Evolutionary conservation across 257 asterid genomes (phyloP).

Genomic region (Przewalskia tangutica): DNA sequence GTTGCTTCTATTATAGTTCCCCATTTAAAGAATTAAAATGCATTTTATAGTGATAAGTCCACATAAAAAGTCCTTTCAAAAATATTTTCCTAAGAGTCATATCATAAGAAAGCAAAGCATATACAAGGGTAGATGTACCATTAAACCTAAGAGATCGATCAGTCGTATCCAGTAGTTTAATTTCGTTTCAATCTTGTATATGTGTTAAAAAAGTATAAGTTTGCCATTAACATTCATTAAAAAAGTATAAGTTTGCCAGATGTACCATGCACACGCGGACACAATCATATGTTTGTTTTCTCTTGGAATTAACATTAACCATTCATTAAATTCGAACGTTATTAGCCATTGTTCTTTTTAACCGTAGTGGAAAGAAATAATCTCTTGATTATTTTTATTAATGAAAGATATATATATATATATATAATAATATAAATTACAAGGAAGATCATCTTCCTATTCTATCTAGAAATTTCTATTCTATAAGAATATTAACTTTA

Average conservation of each 20-base stretch:
- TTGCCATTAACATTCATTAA: too few relatives aligned
- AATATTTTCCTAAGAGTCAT: not conserved
- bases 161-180: not conserved
- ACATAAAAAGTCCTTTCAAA: not conserved
- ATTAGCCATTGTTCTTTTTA: not conserved
- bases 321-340: not conserved
- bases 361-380: too few relatives aligned
- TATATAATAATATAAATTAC: too few relatives aligned
- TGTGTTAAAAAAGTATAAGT: too few relatives aligned
- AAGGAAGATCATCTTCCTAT: too few relatives aligned
- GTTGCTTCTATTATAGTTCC: not conserved
- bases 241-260: too few relatives aligned
- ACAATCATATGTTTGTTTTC: slow-evolving; percentile 9
- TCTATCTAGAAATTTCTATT: too few relatives aligned
- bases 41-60: not conserved
- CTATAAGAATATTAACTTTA: too few relatives aligned
- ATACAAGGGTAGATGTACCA: not conserved
- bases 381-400: too few relatives aligned
- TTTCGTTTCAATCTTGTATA: too few relatives aligned
- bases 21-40: not conserved
- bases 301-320: slow-evolving; percentile 4
- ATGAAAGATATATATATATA: too few relatives aligned
- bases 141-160: not conserved
- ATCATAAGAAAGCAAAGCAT: not conserved
- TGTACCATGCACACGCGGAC: slow-evolving; percentile 20